Evolutionary conservation across 495 filamentous ascomycete species (phyloP).

Genomic region (Aspergillus nanangensis): DNA sequence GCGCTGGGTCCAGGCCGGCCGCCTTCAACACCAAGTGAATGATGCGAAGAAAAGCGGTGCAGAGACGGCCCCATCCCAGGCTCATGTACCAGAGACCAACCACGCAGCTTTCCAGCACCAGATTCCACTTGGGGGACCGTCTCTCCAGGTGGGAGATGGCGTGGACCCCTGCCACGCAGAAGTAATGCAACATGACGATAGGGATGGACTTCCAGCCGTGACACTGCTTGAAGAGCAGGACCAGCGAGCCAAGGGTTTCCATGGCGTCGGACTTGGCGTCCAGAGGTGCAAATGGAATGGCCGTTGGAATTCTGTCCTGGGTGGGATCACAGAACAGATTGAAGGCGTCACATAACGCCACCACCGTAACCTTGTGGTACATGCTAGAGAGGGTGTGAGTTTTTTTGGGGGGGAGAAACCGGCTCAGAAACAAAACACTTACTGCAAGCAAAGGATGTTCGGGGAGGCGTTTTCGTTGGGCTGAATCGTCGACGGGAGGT

Average conservation of each 20-base stretch:
- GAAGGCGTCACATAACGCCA: conserved; percentile 13
- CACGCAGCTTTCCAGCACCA: conserved; percentile 22
- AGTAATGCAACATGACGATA: conserved; percentile 27
- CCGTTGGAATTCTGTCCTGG: too few species aligned
- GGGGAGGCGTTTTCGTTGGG: conserved; percentile 15
- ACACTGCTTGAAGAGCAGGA: conserved; percentile 16
- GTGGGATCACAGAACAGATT: conserved; percentile 2
- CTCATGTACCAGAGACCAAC: conserved; percentile 26
- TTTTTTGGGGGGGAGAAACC: not conserved
- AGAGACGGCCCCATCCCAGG: conserved; percentile 22
- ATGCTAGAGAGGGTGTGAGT: conserved; percentile 3
- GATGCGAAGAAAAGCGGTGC: conserved; percentile 23
- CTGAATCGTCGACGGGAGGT: conserved; percentile 8
- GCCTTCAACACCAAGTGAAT: conserved; percentile 20
- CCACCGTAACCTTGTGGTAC: conserved; percentile 18
- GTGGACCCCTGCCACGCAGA: conserved; percentile 20
- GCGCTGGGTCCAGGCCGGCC: conserved; percentile 6
- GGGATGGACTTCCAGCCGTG: conserved; percentile 26
- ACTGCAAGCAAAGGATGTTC: conserved; percentile 19
- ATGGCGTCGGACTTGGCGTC: conserved; percentile 13
- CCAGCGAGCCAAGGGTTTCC: conserved; percentile 18
- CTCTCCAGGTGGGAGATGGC: conserved; percentile 13
- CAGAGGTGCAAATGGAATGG: conserved; percentile 3
- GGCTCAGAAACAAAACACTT: not conserved
- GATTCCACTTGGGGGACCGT: conserved; percentile 16